phyloP scores from a whole-genome alignment of 2,329 filamentous ascomycete genomes.

The Fusarium haematococcum region DNA sequence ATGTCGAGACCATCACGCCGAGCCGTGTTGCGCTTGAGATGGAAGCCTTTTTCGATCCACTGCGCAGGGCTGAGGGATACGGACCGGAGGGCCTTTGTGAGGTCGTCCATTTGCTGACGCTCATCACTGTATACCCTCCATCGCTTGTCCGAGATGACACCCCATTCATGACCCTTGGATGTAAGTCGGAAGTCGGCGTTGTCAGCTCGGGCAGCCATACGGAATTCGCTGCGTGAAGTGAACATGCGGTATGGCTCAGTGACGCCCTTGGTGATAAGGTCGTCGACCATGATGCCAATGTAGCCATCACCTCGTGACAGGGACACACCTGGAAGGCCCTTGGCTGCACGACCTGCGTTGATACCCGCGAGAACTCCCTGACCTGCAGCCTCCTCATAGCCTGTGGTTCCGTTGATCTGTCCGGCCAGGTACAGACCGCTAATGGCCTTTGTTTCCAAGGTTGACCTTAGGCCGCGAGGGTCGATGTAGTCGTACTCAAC shows the following conservation, averaged over 20 bases:
- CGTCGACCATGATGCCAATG: slow-evolving; percentile 99
- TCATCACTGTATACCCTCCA: slow-evolving; percentile 79
- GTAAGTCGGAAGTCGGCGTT: slow-evolving; percentile 94
- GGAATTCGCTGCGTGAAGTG: slow-evolving; percentile 93
- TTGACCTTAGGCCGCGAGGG: slow-evolving; percentile 86
- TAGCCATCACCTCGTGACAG: slow-evolving; percentile 90
- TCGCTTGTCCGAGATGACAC: slow-evolving; percentile 81
- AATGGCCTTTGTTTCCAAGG: slow-evolving; percentile 94
- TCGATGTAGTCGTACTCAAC: slow-evolving; percentile 99
- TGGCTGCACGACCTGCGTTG: slow-evolving; percentile 87
- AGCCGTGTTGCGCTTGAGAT: slow-evolving; percentile 72
- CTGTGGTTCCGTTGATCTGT: slow-evolving; percentile 98
- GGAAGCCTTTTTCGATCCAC: slow-evolving; percentile 80
- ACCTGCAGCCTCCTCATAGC: slow-evolving; percentile 96
- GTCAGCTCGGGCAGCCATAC: slow-evolving; percentile 90
- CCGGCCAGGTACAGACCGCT: slow-evolving; percentile 90
- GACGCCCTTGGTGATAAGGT: slow-evolving; percentile 95
- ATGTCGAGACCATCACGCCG: slow-evolving; percentile 83
- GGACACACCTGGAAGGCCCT: slow-evolving; percentile 72
- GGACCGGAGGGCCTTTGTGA: slow-evolving; percentile 70
- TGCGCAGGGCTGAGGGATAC: slow-evolving; percentile 69
- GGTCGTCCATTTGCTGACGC: slow-evolving; percentile 73
- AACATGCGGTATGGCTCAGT: slow-evolving; percentile 99
- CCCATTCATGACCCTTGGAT: slow-evolving; percentile 77
- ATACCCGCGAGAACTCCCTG: slow-evolving; percentile 94